These are phyloP conservation scores for Diophrys sp. DNA, from an alignment of 73 alveolate genomes.

Conservation along the genomic window DNA sequence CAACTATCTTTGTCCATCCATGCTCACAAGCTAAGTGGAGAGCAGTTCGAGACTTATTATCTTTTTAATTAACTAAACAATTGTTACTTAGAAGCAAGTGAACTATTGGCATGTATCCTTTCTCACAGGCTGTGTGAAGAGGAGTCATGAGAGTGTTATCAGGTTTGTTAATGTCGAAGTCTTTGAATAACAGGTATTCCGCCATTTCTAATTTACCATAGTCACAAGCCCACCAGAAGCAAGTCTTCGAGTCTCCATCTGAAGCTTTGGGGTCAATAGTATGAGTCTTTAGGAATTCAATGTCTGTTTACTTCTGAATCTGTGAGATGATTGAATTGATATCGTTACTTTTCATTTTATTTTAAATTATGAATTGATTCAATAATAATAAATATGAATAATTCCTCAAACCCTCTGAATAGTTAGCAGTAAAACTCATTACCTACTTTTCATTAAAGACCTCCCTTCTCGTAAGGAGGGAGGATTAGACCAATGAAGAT, in stretches of 20 bases:
- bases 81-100: slow-evolving; percentile 26
- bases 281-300: slow-evolving; percentile 20
- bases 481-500: slow-evolving; percentile 1
- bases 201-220: slow-evolving; percentile 44
- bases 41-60: slow-evolving; percentile 25
- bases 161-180: slow-evolving; percentile 1
- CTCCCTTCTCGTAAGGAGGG: too few species aligned
- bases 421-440: too few species aligned
- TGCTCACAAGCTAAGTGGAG: slow-evolving; percentile 31
- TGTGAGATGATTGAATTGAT: slow-evolving; percentile 20
- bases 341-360: slow-evolving; percentile 11
- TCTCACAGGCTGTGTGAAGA: slow-evolving; percentile 31
- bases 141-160: slow-evolving; percentile 17
- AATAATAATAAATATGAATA: not conserved
- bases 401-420: not conserved
- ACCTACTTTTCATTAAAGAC: too few species aligned
- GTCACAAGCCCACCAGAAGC: slow-evolving; percentile 33
- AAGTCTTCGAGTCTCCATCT: slow-evolving; percentile 26
- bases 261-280: slow-evolving; percentile 11
- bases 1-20: slow-evolving; percentile 35
- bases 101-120: slow-evolving; percentile 33
- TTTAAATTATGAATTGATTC: too few species aligned
- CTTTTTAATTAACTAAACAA: slow-evolving; percentile 16
- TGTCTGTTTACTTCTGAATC: slow-evolving; percentile 28
- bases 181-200: slow-evolving; percentile 17